phyloP scores from a whole-genome alignment of 768 basidiomycete species.

The Tylopilus sp. region DNA sequence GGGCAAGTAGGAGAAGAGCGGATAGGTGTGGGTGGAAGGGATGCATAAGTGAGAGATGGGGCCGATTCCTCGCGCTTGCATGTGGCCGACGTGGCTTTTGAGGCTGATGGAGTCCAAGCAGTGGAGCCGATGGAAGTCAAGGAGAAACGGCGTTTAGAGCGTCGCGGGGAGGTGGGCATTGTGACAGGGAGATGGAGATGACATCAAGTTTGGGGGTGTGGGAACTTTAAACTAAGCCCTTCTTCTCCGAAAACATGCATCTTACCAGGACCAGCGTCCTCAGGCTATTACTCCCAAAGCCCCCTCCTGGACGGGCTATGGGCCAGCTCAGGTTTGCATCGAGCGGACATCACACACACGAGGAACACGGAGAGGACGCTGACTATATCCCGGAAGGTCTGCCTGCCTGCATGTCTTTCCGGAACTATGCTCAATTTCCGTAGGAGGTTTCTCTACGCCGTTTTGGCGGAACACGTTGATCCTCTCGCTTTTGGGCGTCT shows the following conservation, averaged over 20 bases:
- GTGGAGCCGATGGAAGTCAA: slow-evolving; percentile 23
- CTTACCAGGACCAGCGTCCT: slow-evolving; percentile 38
- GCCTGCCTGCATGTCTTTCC: slow-evolving; percentile 15
- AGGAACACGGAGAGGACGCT: slow-evolving; percentile 34
- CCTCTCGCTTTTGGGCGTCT: slow-evolving; percentile 45
- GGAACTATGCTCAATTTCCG: slow-evolving; percentile 3
- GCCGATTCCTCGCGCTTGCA: slow-evolving; percentile 16
- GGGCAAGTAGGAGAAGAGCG: slow-evolving; percentile 40
- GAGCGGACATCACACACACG: slow-evolving; percentile 41
- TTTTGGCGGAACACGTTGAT: slow-evolving; percentile 68
- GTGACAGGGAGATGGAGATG: neutral
- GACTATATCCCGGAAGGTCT: slow-evolving; percentile 61
- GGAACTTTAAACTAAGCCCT: slow-evolving; percentile 5
- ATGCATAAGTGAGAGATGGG: slow-evolving; percentile 59
- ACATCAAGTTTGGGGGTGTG: slow-evolving; percentile 11
- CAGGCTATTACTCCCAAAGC: slow-evolving; percentile 36
- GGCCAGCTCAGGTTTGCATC: slow-evolving; percentile 43
- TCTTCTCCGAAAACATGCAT: slow-evolving; percentile 14
- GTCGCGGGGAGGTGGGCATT: slow-evolving; percentile 34
- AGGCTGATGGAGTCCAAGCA: slow-evolving; percentile 21
- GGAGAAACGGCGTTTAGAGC: slow-evolving; percentile 32
- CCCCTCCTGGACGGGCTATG: slow-evolving; percentile 21
- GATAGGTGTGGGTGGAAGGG: slow-evolving; percentile 72
- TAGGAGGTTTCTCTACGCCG: slow-evolving; percentile 54
- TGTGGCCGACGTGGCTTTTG: slow-evolving; percentile 8